phyloP scores from a whole-genome alignment of 371 early-diverging fungal genomes.

The Mucor velutinosus region DNA sequence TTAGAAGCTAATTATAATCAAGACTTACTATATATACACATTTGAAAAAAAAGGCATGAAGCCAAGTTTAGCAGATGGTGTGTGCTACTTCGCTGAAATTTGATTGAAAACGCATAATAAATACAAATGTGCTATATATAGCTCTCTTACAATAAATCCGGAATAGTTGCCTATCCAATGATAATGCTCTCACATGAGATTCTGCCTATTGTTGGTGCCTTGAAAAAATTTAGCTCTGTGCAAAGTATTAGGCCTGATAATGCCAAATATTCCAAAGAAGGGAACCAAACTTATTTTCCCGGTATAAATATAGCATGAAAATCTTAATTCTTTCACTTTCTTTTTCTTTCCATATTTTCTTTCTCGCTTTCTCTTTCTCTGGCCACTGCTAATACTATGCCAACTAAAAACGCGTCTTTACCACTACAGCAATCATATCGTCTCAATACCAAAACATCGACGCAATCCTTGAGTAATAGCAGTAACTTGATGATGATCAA shows the following conservation, averaged over 20 bases:
- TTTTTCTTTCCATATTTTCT: not conserved
- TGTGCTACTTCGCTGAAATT: not conserved
- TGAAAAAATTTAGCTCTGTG: not conserved
- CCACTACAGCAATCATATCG: not conserved
- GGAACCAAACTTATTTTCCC: conserved; percentile 11
- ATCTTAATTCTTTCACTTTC: not conserved
- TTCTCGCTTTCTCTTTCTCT: not conserved
- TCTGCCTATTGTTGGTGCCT: conserved; percentile 3
- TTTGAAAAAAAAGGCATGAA: not conserved
- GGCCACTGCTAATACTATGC: not conserved
- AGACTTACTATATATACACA: too few relatives aligned
- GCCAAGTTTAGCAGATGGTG: not conserved
- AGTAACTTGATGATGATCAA: not conserved
- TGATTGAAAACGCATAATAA: not conserved
- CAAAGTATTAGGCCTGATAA: not conserved
- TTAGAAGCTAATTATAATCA: too few relatives aligned
- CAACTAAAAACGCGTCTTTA: conserved; percentile 9
- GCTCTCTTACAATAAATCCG: not conserved
- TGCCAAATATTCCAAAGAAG: conserved; percentile 6
- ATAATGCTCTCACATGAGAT: not conserved
- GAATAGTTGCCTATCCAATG: not conserved
- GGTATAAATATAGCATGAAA: not conserved
- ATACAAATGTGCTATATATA: not conserved
- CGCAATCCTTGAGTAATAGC: not conserved
- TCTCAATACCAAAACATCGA: conserved; percentile 1